A percentile compares a stretch with the other conserved stretches of the same genome.
Conservation (phyloP, 1,284 basidiomycete species). For the Veloporphyrellus conicus region DNA sequence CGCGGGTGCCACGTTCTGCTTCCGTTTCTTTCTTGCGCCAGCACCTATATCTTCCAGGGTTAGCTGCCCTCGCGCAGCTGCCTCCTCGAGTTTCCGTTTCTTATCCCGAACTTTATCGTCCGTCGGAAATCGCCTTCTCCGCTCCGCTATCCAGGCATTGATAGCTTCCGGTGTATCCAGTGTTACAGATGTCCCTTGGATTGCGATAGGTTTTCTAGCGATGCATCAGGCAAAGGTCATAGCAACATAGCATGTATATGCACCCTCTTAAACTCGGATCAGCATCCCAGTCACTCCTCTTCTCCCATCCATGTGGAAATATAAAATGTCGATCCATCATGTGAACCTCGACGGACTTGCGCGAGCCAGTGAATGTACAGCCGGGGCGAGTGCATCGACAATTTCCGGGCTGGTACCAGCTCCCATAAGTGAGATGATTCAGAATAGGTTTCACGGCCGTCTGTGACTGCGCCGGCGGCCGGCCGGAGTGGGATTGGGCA, state of each 20-base stretch:
- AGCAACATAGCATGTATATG: slow-evolving; percentile 4
- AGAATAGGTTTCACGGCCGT: slow-evolving; percentile 8
- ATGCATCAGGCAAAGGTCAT: slow-evolving; percentile 1
- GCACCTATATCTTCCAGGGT: slow-evolving; percentile 45
- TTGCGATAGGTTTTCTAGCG: slow-evolving; percentile 63
- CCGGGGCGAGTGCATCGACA: slow-evolving; percentile 60
- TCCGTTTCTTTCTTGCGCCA: slow-evolving; percentile 36
- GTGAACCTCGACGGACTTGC: slow-evolving; percentile 73
- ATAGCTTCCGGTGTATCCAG: slow-evolving; percentile 81
- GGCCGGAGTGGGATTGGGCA: slow-evolving; percentile 1
- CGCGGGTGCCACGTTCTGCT: slow-evolving; percentile 16
- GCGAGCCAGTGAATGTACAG: slow-evolving; percentile 72
- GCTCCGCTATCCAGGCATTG: slow-evolving; percentile 81
- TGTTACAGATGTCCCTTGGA: slow-evolving; percentile 75
- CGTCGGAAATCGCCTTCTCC: slow-evolving; percentile 81
- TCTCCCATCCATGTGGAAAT: slow-evolving; percentile 72
- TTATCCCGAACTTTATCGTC: slow-evolving; percentile 68
- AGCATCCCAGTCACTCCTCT: slow-evolving; percentile 68
- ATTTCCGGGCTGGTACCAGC: slow-evolving; percentile 63
- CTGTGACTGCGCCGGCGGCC: slow-evolving; percentile 6
- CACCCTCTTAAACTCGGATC: slow-evolving; percentile 74
- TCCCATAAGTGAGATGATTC: slow-evolving; percentile 25
- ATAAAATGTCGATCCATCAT: slow-evolving; percentile 90
- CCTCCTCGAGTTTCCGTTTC: slow-evolving; percentile 69
- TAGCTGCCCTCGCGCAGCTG: slow-evolving; percentile 73